Conservation (phyloP, 371 early-diverging fungal genomes). For the Haplosporangium sp. region DNA sequence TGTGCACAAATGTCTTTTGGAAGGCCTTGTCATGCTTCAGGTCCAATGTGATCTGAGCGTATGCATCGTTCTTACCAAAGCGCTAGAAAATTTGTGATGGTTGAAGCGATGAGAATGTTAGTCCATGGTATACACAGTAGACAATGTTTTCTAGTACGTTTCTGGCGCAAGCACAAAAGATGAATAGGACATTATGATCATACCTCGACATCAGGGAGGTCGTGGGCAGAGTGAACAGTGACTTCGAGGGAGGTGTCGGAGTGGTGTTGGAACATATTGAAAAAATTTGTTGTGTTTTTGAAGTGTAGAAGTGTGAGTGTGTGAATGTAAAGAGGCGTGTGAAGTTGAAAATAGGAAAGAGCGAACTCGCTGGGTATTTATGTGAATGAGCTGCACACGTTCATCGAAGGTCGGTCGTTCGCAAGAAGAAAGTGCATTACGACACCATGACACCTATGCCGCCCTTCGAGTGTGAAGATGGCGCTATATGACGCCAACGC, state of each 20-base stretch:
- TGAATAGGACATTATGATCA: background rate
- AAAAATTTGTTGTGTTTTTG: background rate
- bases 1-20: constrained; percentile 33
- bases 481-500: too few species aligned
- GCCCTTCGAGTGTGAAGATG: too few species aligned
- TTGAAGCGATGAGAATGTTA: background rate
- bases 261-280: background rate
- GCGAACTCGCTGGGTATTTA: constrained; percentile 1
- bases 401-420: too few species aligned
- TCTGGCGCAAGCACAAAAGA: background rate
- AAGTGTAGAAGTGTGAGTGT: background rate
- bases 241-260: constrained; percentile 12
- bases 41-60: constrained; percentile 3
- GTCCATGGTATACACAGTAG: background rate
- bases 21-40: constrained; percentile 57
- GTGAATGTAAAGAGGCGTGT: too few species aligned
- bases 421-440: too few species aligned
- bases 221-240: constrained; percentile 11
- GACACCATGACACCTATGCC: too few species aligned
- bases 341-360: background rate
- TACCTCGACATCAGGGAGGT: constrained; percentile 28
- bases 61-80: constrained; percentile 28
- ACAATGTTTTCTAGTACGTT: too few species aligned
- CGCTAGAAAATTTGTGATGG: background rate
- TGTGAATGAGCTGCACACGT: background rate